Conservation (phyloP, 2,329 filamentous ascomycete species). For the Alternaria sp. region DNA sequence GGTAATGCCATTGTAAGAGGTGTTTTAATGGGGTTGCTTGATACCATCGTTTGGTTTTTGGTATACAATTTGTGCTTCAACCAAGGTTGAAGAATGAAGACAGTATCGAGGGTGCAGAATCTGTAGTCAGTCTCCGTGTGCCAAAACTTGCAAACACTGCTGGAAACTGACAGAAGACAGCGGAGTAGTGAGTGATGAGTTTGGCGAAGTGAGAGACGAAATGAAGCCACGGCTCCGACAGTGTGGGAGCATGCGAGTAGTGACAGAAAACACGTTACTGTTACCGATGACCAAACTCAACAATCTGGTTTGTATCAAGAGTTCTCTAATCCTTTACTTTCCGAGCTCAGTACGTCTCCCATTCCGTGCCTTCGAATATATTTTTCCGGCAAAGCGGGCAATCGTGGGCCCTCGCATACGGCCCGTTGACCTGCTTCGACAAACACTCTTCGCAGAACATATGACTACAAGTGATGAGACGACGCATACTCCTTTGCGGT, state of each 20-base stretch:
- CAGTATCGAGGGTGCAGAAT: not conserved
- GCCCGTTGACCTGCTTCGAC: slow-evolving; percentile 1
- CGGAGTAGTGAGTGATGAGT: not conserved
- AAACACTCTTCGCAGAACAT: slow-evolving; percentile 10
- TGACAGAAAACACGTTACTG: not conserved
- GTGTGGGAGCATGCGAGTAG: not conserved
- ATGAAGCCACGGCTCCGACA: not conserved
- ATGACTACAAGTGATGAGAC: slow-evolving; percentile 5
- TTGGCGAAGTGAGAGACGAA: not conserved
- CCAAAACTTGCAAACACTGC: not conserved
- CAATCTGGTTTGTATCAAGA: not conserved
- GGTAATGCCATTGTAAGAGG: not conserved
- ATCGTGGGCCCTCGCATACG: not conserved
- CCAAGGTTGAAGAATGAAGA: not conserved
- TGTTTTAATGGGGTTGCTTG: too few relatives aligned
- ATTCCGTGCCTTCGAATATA: not conserved
- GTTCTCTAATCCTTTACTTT: not conserved
- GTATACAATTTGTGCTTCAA: not conserved
- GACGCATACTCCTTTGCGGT: slow-evolving; percentile 8
- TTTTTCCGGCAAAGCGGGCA: slow-evolving; percentile 10
- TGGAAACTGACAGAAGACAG: not conserved
- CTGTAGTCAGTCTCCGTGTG: not conserved
- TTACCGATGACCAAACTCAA: not conserved
- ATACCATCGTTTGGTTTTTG: not conserved
- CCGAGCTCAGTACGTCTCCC: not conserved